Base-by-base conservation (phyloP, 306 rosid genomes). In the Castanea sativa region DNA sequence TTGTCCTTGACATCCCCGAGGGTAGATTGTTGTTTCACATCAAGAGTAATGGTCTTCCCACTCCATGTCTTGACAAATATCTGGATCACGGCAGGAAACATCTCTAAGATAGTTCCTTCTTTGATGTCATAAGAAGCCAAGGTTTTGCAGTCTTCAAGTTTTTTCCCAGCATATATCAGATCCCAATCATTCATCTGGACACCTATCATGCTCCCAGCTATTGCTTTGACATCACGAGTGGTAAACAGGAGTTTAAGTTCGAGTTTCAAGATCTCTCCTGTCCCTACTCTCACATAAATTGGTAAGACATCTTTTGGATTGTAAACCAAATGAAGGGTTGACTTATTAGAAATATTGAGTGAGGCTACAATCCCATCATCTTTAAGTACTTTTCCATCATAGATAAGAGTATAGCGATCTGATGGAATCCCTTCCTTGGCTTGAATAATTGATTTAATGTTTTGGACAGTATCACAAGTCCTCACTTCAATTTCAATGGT, bases 61-160 rank as follows among this genome's bases (percentile, higher is more conserved):
- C 45, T 45, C 77, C 69, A 73, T 11, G 15, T 55, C 78, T 25
- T 80, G 15, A 84, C 84, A 38, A 81, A 60, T 49, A 85, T 65
- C 71, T 74, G 85, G 57, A 85, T 43, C 52, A 12, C 4, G 18
- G 11, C 30, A 69, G 72, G 69, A 30, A 8, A 14, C 49, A 85
- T 43, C 35, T 70, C 69, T 60, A 85, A 71, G 27, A 18, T 20
- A 1, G 65, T 43, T 45, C 56, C 49, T 49, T 81, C 85, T 32
- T n/a, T 55, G 6, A 81, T 21, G 43, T 65, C 85, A 55, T 80
- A 80, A 59, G 27, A 84, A n/a, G 84, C 84, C 69, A 84, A 76
- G 63, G 76, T 84, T 70, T 53, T 73, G 49, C 6, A 27, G 25
- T 80, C 77, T 10, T 77, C 76, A 4, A 85, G 85, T 41, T 65